Conservation (phyloP, 2,329 filamentous ascomycete species). For the Aspergillus floridensis region DNA sequence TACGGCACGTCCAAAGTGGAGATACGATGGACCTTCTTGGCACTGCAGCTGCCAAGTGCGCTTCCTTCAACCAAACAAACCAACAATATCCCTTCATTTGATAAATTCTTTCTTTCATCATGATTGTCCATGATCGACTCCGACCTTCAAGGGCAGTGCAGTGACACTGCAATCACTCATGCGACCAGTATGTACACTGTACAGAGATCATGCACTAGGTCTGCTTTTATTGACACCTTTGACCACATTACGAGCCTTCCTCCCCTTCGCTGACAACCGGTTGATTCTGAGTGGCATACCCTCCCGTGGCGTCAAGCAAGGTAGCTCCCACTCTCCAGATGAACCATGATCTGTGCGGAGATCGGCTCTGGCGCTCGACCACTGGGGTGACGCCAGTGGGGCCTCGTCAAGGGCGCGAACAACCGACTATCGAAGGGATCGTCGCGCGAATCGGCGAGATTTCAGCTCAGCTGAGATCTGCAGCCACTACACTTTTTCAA, state of each 20-base stretch:
- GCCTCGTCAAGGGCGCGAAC: slow-evolving; percentile 1
- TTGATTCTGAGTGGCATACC: slow-evolving; percentile 13
- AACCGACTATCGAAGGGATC: slow-evolving; percentile 17
- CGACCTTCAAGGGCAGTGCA: not conserved
- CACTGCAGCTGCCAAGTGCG: not conserved
- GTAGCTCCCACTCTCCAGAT: slow-evolving; percentile 13
- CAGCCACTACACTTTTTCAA: slow-evolving; percentile 9
- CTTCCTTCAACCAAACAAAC: not conserved
- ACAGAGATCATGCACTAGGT: no score
- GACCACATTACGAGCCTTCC: not conserved
- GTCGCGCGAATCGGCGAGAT: slow-evolving; percentile 13
- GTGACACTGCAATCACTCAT: not conserved
- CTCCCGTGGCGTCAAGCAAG: slow-evolving; percentile 9
- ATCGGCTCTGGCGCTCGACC: slow-evolving; percentile 15
- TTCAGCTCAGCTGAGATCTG: slow-evolving; percentile 18
- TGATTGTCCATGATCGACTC: not conserved
- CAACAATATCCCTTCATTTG: no score
- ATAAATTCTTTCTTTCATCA: not conserved
- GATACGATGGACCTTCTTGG: not conserved
- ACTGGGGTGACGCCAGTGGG: slow-evolving; percentile 10
- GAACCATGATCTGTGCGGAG: slow-evolving; percentile 25
- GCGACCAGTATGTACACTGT: no score
- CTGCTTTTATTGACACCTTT: no score
- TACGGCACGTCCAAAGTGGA: not conserved
- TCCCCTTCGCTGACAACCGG: slow-evolving; percentile 10